These are phyloP conservation scores for Malus hybrid DNA, from an alignment of 331 rosid genomes.

Conservation along the genomic window DNA sequence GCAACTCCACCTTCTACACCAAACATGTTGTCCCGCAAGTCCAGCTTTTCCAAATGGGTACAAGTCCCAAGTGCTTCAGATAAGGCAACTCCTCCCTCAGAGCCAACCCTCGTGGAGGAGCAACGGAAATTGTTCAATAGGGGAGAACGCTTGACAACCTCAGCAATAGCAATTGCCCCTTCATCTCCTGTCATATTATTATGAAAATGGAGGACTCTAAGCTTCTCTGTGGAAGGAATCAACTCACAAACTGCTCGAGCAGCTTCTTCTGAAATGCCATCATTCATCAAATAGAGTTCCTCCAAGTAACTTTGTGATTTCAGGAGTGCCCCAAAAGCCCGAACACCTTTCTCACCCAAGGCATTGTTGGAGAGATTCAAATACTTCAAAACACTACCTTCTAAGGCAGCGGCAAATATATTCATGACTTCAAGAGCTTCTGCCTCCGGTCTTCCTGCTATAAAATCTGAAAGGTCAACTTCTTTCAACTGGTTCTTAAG, in stretches of 20 bases:
- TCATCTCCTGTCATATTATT: slow-evolving; percentile 95
- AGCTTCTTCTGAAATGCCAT: slow-evolving; percentile 93
- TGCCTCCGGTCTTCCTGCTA: slow-evolving; percentile 83
- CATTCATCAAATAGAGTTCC: slow-evolving; percentile 89
- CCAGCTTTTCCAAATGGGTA: slow-evolving; percentile 62
- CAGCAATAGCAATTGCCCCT: slow-evolving; percentile 86
- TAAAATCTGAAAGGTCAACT: slow-evolving; percentile 82
- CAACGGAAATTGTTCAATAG: slow-evolving; percentile 76
- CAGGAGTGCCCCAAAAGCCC: slow-evolving; percentile 85
- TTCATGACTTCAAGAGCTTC: slow-evolving; percentile 92
- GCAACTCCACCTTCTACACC: slow-evolving; percentile 74
- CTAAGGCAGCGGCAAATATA: slow-evolving; percentile 72
- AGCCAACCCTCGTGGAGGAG: slow-evolving; percentile 80
- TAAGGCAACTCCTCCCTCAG: slow-evolving; percentile 85
- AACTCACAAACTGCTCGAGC: slow-evolving; percentile 79
- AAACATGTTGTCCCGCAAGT: slow-evolving; percentile 87
- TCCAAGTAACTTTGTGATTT: slow-evolving; percentile 77
- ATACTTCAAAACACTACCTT: slow-evolving; percentile 63
- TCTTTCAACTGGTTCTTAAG: slow-evolving; percentile 77
- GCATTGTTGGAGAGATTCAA: slow-evolving; percentile 89
- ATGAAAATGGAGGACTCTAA: slow-evolving; percentile 79
- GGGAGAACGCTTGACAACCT: slow-evolving; percentile 76
- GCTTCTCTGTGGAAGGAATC: slow-evolving; percentile 85
- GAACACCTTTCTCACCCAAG: slow-evolving; percentile 94
- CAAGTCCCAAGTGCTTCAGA: slow-evolving; percentile 51